phyloP scores from a whole-genome alignment of 2,329 filamentous ascomycete species.

The Talaromyces sp. region DNA sequence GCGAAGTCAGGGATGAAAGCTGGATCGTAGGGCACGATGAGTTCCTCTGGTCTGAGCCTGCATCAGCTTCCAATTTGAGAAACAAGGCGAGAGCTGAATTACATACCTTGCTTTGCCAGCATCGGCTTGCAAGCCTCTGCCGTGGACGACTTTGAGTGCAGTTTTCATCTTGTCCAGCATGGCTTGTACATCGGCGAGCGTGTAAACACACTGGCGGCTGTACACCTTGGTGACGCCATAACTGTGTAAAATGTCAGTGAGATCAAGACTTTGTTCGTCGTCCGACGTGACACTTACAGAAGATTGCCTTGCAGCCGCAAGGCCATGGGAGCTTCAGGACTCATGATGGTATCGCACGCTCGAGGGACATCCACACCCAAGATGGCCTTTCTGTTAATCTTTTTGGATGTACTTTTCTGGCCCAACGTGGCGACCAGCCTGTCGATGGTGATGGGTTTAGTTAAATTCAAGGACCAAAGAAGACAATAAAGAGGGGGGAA shows the following conservation, averaged over 20 bases:
- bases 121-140: conserved; percentile 61
- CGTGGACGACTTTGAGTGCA: conserved; percentile 56
- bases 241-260: conserved; percentile 28
- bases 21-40: conserved; percentile 77
- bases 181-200: conserved; percentile 72
- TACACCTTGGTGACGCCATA: conserved; percentile 83
- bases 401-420: conserved; percentile 63
- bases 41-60: conserved; percentile 61
- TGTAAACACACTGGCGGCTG: conserved; percentile 78
- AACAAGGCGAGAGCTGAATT: not conserved
- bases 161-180: conserved; percentile 68
- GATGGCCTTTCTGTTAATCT: conserved; percentile 78
- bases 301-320: conserved; percentile 84
- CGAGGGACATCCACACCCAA: conserved; percentile 79
- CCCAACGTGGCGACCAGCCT: conserved; percentile 92
- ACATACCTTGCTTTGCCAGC: conserved; percentile 68
- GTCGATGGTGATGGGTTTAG: not conserved
- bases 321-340: conserved; percentile 81
- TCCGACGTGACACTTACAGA: conserved; percentile 51
- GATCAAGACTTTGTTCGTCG: no score
- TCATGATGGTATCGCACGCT: conserved; percentile 82
- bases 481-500: not conserved
- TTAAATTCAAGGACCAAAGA: not conserved
- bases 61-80: not conserved
- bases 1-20: conserved; percentile 65